Evolutionary conservation across 768 basidiomycete genomes (phyloP), one percentile per base, ranked within the genome.

Genomic region (Tubosaeta sp.): DNA sequence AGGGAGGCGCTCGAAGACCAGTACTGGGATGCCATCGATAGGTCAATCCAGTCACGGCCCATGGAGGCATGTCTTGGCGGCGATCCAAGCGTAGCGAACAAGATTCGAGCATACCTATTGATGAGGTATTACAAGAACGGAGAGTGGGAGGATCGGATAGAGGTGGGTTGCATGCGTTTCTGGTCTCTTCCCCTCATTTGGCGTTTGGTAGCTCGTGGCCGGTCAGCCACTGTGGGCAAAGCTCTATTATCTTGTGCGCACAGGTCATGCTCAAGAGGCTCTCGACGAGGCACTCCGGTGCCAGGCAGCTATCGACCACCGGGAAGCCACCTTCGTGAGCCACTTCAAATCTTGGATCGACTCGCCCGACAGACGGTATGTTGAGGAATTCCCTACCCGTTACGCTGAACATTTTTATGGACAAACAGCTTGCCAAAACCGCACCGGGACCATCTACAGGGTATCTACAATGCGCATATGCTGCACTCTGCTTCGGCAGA

Each of bases 181-280:
- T 27, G 29, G 17, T 1, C 16, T 29, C 27, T 10, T 25, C 10
- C 12, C 37, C 39, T 58, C 8, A 64, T 33, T 13, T 59, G 31
- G 26, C 13, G 19, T 43, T 32, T 57, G n/a, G 22, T 52, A 95
- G 89, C 73, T 93, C 53, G 83, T 95, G 22, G 85, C 88, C 51
- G 88, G 89, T 10, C 86, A 88, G 61, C 91, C 94, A 1, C 59
- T 98, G 12, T 99, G 94, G 93, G 95, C 95, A 10, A 86, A 91
- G 52, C 65, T 95, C n/a, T 97, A 91, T 71, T 95, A 88, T 72
- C 80, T 99, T 14, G 76, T 99, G 10, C 84, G 95, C 25, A 87
- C 87, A 1, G 95, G 95, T 0, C 86, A 94, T 65, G 65, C 76
- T 6, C 75, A 81, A 35, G 95, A 97, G 54, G 93, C 95, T 0